Evolutionary conservation across 306 rosid genomes (phyloP).

Genomic region (Prosopis cineraria): DNA sequence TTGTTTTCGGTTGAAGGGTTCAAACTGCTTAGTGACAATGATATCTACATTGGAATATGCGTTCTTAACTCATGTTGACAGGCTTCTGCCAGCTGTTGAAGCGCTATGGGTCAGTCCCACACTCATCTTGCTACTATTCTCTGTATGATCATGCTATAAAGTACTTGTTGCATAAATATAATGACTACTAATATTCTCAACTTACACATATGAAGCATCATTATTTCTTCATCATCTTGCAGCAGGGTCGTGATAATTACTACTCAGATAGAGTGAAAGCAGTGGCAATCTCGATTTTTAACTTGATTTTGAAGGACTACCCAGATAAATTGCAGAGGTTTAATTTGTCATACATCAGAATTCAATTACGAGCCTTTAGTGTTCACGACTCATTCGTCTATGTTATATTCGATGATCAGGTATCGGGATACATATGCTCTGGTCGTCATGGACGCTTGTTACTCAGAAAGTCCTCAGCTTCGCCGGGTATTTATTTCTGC

Average conservation of each 20-base stretch:
- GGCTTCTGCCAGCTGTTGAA: constrained; percentile 18
- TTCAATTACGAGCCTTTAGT: not conserved
- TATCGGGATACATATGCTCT: not conserved
- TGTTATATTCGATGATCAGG: constrained; percentile 30
- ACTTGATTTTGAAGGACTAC: constrained; percentile 14
- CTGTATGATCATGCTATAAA: not conserved
- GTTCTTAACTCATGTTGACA: constrained; percentile 13
- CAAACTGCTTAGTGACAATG: not conserved
- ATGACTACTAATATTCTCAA: not conserved
- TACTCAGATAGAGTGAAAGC: constrained; percentile 19
- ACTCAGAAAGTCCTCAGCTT: not conserved
- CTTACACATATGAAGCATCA: not conserved
- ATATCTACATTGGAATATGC: not conserved
- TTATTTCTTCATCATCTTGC: not conserved
- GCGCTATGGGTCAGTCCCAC: constrained; percentile 25
- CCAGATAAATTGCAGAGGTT: constrained; percentile 29
- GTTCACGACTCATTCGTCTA: not conserved
- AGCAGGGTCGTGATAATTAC: not conserved
- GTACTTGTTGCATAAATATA: not conserved
- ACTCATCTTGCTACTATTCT: not conserved
- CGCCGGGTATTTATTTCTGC: constrained; percentile 26
- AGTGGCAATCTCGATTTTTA: constrained; percentile 27
- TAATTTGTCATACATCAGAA: not conserved
- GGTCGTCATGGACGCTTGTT: not conserved
- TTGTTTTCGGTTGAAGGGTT: constrained; percentile 8